Base-by-base conservation (phyloP, 2,329 filamentous ascomycete species). In the Talaromyces sp. region DNA sequence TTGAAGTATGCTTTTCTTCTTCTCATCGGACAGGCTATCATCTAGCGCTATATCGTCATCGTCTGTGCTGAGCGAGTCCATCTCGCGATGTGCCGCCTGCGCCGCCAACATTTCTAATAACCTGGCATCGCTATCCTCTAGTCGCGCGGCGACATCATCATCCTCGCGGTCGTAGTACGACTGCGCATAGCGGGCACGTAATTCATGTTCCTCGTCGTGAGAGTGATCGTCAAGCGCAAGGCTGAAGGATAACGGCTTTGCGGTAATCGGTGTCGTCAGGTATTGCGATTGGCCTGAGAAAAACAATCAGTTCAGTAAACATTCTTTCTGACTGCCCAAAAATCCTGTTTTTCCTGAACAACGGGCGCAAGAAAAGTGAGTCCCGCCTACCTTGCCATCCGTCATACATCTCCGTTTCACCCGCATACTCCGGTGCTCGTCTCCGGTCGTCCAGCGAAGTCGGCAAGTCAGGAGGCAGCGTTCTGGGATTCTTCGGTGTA, bases 341-440 rank as follows among this genome's bases (percentile, higher is more conserved):
- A 33, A 13, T 2, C 7, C 22, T 33, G 5, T 8, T 31, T 15
- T 15, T 4, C 2, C n/a, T 11, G 35, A 31, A 55, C 22, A 33
- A 36, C 25, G 10, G 31, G 37, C 3, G n/a, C 15, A 22, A 19
- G 39, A 19, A 15, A 57, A 56, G 40, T 56, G 28, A 39, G 31
- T n/a, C 17, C 33, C 78, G 62, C 80, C 70, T 73, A 88, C 93
- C 93, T 86, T 97, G 91, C 94, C 94, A 99, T 65, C 91, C 94
- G 82, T 99, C 94, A 73, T 97, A 99, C 78, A 97, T 91, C 79
- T 97, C 94, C 40, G 92, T 96, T 79, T 97, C 94, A 57, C 88
- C 82, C 63, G 86, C 83, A 62, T 87, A 85, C 48, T 78, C 80
- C 3, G 86, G 83, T 35, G 88, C 82, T 67, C 81, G 81, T 65